phyloP scores from a whole-genome alignment of 768 basidiomycete species.

The Trametopsis cervina region DNA sequence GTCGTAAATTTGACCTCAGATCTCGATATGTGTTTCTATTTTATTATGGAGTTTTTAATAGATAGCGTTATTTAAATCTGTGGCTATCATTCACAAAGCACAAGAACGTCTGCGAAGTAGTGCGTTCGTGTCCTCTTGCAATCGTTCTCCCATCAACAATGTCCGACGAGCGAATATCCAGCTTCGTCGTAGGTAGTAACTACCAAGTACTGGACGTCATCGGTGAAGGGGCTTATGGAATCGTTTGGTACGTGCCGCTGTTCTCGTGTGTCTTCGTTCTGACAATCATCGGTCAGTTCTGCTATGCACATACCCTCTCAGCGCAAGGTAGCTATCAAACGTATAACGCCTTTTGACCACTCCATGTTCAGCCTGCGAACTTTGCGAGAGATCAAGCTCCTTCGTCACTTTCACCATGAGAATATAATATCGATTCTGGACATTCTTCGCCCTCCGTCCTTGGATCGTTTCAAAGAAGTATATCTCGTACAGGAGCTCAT shows the following conservation, averaged over 20 bases:
- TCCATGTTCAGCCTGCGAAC: slow-evolving; percentile 92
- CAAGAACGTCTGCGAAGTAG: neutral
- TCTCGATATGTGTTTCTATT: neutral
- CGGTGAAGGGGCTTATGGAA: slow-evolving; percentile 90
- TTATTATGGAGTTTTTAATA: too few relatives aligned
- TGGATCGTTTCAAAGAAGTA: slow-evolving; percentile 83
- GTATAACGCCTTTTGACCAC: slow-evolving; percentile 92
- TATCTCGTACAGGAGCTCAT: slow-evolving; percentile 71
- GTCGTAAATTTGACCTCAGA: neutral
- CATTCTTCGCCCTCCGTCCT: slow-evolving; percentile 69
- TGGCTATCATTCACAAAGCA: too few relatives aligned
- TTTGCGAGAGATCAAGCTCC: slow-evolving; percentile 90
- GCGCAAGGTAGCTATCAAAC: slow-evolving; percentile 95
- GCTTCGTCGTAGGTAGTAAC: slow-evolving; percentile 48
- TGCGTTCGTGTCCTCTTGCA: slow-evolving; percentile 2
- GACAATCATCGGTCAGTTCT: slow-evolving; percentile 35
- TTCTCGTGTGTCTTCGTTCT: neutral
- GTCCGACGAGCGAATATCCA: slow-evolving; percentile 23
- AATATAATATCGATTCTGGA: slow-evolving; percentile 96
- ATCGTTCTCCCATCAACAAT: slow-evolving; percentile 16
- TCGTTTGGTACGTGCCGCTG: slow-evolving; percentile 56
- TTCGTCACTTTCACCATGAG: slow-evolving; percentile 79
- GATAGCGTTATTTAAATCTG: too few relatives aligned
- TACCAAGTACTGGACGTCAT: slow-evolving; percentile 85
- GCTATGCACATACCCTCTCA: slow-evolving; percentile 82